Base-by-base conservation (phyloP, 495 filamentous ascomycete species). In the Xylaria curta region DNA sequence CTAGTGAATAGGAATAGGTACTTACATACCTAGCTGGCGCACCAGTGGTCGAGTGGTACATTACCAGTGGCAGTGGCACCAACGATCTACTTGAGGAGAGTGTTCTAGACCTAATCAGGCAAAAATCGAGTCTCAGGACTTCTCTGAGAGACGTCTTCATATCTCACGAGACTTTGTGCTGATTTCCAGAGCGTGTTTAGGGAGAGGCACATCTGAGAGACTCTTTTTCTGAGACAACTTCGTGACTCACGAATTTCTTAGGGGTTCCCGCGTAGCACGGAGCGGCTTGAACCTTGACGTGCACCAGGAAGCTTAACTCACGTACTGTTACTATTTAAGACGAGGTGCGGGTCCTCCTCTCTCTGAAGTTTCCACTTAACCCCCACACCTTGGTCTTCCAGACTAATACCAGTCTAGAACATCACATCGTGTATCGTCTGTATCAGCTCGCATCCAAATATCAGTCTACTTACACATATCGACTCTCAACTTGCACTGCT, bases 91-190 rank as follows among this genome's bases (percentile, higher is more conserved):
- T 38, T 38, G 36, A 8, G 24, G 3, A 17, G 53, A 56, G 21
- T 31, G 49, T 56, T 56, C 53, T 56, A 56, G 53, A 56, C 53
- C 53, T 56, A 56, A 56, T 56, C 15, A 56, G 26, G 26, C 28
- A 31, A 56, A 56, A 17, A 31, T 17, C 2, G 5, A 24, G 53
- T 17, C 53, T 31, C 26, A 10, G 51, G 51, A 56, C 17, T n/a
- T 31, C 31, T 60, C 8, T 58, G 12, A 58, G 28, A 31, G 56
- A 38, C 28, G 56, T 31, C 56, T 10, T 12, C 28, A 3, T 12
- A 38, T 38, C 58, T 60, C 58, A 40, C 31, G 31, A 40, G 21
- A 12, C 31, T n/a, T 10, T 21, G 28, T 31, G 31, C 31, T 60
- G 9, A 60, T 60, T 38, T 21, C 6, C 12, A 60, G 58, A 60